phyloP scores from a whole-genome alignment of 192 early-diverging fungal species.

The Coemansia sp. region DNA sequence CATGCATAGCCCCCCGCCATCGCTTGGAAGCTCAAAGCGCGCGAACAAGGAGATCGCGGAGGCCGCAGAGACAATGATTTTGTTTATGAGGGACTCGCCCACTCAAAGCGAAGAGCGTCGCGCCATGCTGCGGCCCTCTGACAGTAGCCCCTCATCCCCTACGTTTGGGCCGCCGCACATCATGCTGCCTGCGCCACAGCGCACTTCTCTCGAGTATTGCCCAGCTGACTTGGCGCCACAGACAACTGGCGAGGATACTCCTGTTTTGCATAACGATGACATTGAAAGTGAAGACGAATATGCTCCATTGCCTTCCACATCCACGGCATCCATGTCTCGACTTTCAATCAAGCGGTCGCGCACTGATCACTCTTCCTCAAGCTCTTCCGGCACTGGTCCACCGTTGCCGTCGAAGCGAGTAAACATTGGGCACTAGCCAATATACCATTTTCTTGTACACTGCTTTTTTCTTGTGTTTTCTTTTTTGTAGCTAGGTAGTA shows the following conservation, averaged over 20 bases:
- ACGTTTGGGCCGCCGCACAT: neutral
- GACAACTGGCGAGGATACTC: neutral
- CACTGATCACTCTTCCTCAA: neutral
- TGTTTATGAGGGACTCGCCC: slow-evolving; percentile 33
- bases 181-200: neutral
- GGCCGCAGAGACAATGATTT: slow-evolving; percentile 47
- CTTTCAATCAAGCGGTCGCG: neutral
- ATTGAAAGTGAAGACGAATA: neutral
- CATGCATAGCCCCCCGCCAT: neutral
- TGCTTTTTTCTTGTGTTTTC: neutral
- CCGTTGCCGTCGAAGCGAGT: slow-evolving; percentile 4
- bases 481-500: neutral
- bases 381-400: neutral
- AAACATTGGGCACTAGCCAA: slow-evolving; percentile 2
- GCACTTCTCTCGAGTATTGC: neutral
- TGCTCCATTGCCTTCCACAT: neutral
- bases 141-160: neutral
- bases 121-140: neutral
- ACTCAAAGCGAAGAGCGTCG: slow-evolving; percentile 7
- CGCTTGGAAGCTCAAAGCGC: neutral
- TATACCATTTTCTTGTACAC: neutral
- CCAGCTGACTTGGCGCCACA: neutral
- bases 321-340: neutral
- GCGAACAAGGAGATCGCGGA: slow-evolving; percentile 27
- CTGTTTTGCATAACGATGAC: neutral